Evolutionary conservation across 768 basidiomycete genomes (phyloP).

Genomic region (Phylloporus rhodoxanthus): DNA sequence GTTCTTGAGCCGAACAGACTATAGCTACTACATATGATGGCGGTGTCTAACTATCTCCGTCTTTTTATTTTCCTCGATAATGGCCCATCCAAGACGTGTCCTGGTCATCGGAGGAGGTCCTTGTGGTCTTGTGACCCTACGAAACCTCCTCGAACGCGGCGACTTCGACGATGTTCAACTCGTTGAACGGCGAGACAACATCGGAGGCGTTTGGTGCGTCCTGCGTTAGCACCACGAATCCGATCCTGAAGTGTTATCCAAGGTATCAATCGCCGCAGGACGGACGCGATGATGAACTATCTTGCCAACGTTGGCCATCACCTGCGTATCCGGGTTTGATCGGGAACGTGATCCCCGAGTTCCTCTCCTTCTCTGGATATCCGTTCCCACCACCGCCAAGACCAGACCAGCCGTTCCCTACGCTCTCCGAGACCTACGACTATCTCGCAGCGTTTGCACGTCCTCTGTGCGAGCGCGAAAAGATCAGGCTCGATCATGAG

Average conservation of each 20-base stretch:
- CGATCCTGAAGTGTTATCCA: not conserved
- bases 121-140: slow-evolving; percentile 42
- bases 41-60: slow-evolving; percentile 4
- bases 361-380: slow-evolving; percentile 26
- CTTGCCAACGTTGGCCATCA: slow-evolving; percentile 34
- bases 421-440: slow-evolving; percentile 22
- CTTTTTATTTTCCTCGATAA: not conserved
- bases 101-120: slow-evolving; percentile 46
- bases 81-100: slow-evolving; percentile 15
- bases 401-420: slow-evolving; percentile 27
- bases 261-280: slow-evolving; percentile 14
- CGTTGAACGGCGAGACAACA: slow-evolving; percentile 39
- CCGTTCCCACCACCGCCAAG: slow-evolving; percentile 26
- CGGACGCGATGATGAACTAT: not conserved
- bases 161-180: slow-evolving; percentile 40
- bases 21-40: too few species aligned
- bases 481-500: slow-evolving; percentile 39
- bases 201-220: slow-evolving; percentile 47
- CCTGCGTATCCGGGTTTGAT: slow-evolving; percentile 45
- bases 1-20: not conserved
- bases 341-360: slow-evolving; percentile 46
- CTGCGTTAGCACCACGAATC: not conserved
- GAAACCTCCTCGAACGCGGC: slow-evolving; percentile 42
- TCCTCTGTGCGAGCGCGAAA: slow-evolving; percentile 22
- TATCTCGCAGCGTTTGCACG: slow-evolving; percentile 26